A percentile compares a stretch with the other conserved stretches of the same genome.
Evolutionary conservation across 2,329 filamentous ascomycete genomes (phyloP).

Genomic region (Eutypella sp.): DNA sequence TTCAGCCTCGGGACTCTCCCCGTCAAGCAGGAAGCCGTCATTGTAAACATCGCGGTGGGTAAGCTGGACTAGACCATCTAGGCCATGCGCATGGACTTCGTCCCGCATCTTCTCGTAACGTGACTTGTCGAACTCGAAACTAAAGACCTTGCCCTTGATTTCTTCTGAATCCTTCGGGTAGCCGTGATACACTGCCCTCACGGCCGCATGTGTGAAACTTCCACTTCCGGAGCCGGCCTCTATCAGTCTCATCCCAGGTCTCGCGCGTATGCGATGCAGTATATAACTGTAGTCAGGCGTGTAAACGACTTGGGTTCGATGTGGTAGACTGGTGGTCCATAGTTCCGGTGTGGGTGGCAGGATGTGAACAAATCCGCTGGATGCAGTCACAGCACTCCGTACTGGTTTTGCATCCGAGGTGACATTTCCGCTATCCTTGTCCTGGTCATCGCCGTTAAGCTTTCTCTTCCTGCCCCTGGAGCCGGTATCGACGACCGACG

Average conservation of each 20-base stretch:
- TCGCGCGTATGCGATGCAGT: conserved; percentile 67
- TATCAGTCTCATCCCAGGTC: conserved; percentile 68
- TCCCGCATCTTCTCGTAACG: conserved; percentile 64
- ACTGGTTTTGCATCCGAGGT: conserved; percentile 9
- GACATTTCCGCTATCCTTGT: conserved; percentile 28
- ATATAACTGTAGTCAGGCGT: conserved; percentile 85
- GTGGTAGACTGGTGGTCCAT: conserved; percentile 75
- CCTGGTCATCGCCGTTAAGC: conserved; percentile 42
- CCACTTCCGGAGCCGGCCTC: conserved; percentile 80
- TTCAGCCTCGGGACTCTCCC: conserved; percentile 57
- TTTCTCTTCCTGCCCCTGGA: conserved; percentile 73
- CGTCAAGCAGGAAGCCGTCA: conserved; percentile 63
- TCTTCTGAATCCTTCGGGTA: conserved; percentile 45
- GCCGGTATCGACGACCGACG: conserved; percentile 85
- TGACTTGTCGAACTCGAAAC: conserved; percentile 75
- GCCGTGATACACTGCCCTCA: conserved; percentile 70
- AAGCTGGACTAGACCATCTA: conserved; percentile 63
- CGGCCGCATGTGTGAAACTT: conserved; percentile 77
- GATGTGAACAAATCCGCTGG: conserved; percentile 72
- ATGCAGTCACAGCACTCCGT: conserved; percentile 44
- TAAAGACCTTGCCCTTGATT: conserved; percentile 66
- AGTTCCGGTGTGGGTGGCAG: conserved; percentile 75
- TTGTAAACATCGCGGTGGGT: conserved; percentile 77
- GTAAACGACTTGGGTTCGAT: conserved; percentile 82
- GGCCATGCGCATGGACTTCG: conserved; percentile 64